phyloP scores from a whole-genome alignment of 176 grass and related monocot species.

The Thalia dealbata region DNA sequence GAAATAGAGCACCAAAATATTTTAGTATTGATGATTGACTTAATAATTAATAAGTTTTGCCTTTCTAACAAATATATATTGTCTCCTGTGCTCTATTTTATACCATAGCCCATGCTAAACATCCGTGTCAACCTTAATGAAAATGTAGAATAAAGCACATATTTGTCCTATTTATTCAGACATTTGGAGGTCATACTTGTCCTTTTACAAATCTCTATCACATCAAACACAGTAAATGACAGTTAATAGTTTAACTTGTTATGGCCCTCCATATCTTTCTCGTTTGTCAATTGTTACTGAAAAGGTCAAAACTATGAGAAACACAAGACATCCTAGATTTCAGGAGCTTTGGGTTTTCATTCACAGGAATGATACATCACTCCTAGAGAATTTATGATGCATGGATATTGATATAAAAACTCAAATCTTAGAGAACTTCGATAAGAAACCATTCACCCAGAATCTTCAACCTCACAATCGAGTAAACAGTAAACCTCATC shows the following conservation, averaged over 20 bases:
- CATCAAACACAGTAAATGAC: background rate
- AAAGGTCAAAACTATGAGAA: too few relatives aligned
- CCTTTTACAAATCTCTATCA: background rate
- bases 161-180: background rate
- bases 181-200: background rate
- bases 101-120: background rate
- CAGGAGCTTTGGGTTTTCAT: background rate
- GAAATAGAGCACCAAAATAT: too few relatives aligned
- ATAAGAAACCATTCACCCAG: background rate
- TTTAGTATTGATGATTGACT: background rate
- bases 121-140: background rate
- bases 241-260: too few relatives aligned
- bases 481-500: background rate
- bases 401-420: background rate
- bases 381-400: background rate
- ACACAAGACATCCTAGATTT: too few relatives aligned
- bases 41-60: background rate
- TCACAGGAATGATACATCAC: background rate
- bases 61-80: background rate
- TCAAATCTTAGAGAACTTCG: background rate
- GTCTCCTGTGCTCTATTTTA: background rate
- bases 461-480: background rate
- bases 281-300: too few relatives aligned
- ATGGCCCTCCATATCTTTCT: too few relatives aligned
- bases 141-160: background rate